A percentile compares a stretch with the other conserved stretches of the same genome.
Conservation (phyloP, 176 grass and related monocot genomes). For the Oryza officinalis region DNA sequence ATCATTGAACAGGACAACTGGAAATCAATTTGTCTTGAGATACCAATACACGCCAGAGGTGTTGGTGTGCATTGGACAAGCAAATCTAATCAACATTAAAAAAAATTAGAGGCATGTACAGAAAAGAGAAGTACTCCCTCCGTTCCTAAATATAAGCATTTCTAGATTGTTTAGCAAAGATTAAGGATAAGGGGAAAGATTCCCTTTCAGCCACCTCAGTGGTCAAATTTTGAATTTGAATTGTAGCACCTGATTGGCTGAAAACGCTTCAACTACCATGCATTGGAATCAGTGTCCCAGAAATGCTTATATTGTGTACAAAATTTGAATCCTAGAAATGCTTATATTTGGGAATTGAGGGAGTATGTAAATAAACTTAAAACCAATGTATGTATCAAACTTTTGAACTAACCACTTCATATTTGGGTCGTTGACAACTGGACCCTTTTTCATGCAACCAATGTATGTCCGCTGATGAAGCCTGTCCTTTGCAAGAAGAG, state of each 20-base stretch:
- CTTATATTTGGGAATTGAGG: no score
- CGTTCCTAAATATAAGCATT: no score
- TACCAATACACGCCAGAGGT: background rate
- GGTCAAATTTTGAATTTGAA: no score
- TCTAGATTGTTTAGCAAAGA: no score
- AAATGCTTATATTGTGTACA: no score
- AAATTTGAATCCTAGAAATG: no score
- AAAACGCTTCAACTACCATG: no score
- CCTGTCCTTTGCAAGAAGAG: constrained; percentile 92
- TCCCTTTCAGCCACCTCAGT: no score
- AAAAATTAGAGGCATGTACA: background rate
- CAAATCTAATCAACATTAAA: background rate
- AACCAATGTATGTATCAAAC: constrained; percentile 24
- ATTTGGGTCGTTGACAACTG: constrained; percentile 90
- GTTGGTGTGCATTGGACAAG: constrained; percentile 4
- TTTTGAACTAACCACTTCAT: constrained; percentile 70
- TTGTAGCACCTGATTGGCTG: no score
- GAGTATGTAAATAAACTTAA: background rate
- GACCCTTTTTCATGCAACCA: constrained; percentile 99
- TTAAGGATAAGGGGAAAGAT: no score
- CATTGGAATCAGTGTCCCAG: no score
- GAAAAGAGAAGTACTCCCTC: constrained; percentile 8
- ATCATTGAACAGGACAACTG: background rate
- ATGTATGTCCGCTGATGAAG: constrained; percentile 68
- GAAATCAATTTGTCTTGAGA: background rate